Conservation (phyloP, 306 rosid species). For the Vigna trinervia region DNA sequence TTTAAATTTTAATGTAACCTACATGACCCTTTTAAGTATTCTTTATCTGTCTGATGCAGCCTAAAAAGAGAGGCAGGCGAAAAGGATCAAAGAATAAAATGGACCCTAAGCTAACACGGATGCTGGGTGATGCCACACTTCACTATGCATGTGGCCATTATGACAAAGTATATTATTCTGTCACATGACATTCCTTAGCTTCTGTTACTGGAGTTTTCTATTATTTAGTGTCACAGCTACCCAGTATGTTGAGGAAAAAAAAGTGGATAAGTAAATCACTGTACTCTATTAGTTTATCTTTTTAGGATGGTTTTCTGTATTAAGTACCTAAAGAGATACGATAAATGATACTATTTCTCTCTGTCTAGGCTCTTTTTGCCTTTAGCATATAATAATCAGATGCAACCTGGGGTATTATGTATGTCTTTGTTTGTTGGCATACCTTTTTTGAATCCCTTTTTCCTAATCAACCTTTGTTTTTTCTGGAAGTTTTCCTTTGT, state of each 20-base stretch:
- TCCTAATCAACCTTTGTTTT: background rate
- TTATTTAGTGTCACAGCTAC: conserved; percentile 11
- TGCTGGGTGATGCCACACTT: conserved; percentile 81
- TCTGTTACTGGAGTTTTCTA: conserved; percentile 24
- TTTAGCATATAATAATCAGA: background rate
- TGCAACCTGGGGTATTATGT: conserved; percentile 4
- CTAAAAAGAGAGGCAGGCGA: conserved; percentile 80
- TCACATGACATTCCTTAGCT: conserved; percentile 10
- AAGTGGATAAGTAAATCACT: background rate
- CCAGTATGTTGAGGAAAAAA: conserved; percentile 3
- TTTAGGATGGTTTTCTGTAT: conserved; percentile 22
- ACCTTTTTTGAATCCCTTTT: background rate
- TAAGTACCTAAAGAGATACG: background rate
- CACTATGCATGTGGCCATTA: conserved; percentile 63
- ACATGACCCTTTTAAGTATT: conserved; percentile 30
- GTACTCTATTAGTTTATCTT: background rate
- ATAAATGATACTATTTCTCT: conserved; percentile 28
- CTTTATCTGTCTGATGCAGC: conserved; percentile 48
- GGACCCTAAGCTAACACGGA: conserved; percentile 59
- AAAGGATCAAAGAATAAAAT: conserved; percentile 82
- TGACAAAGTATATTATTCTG: conserved; percentile 62
- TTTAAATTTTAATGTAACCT: conserved; percentile 13
- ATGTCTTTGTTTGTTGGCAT: conserved; percentile 12
- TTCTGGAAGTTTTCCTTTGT: conserved; percentile 5
- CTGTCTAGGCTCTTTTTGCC: conserved; percentile 1